phyloP scores from a whole-genome alignment of 139 green algal species.

The Haematococcus sp. region DNA sequence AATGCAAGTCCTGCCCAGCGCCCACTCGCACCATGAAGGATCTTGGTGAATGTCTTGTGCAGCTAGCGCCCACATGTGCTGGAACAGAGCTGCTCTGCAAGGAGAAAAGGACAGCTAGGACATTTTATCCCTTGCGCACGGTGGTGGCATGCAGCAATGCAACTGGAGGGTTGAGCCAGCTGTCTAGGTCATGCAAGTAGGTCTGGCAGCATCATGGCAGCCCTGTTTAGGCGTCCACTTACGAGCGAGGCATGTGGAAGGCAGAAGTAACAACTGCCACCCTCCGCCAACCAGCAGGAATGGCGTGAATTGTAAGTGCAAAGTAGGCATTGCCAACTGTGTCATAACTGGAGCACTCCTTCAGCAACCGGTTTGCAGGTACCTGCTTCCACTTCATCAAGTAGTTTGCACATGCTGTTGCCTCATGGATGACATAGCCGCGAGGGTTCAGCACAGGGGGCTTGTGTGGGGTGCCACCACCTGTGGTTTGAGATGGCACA shows the following conservation, averaged over 20 bases:
- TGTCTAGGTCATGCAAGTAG: too few relatives aligned
- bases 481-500: background rate
- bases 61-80: constrained; percentile 5
- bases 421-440: constrained; percentile 75
- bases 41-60: background rate
- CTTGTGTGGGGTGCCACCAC: constrained; percentile 84
- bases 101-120: too few relatives aligned
- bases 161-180: too few relatives aligned
- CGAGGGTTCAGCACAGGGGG: constrained; percentile 49
- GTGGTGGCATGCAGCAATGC: too few relatives aligned
- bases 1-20: too few relatives aligned
- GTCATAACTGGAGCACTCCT: constrained; percentile 78
- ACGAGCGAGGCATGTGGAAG: constrained; percentile 10
- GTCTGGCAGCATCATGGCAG: too few relatives aligned
- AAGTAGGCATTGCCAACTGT: constrained; percentile 88
- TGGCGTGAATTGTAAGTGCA: constrained; percentile 67
- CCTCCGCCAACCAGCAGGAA: constrained; percentile 69
- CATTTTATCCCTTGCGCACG: too few relatives aligned
- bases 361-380: constrained; percentile 41
- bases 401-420: constrained; percentile 61
- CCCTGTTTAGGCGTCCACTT: too few relatives aligned
- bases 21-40: background rate
- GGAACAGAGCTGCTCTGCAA: background rate
- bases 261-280: constrained; percentile 15
- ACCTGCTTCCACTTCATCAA: constrained; percentile 52